Percentiles rank a stretch among this genome's conserved stretches.
Conservation (phyloP, 129 eudicot genomes). For the Artemisia tridentata region DNA sequence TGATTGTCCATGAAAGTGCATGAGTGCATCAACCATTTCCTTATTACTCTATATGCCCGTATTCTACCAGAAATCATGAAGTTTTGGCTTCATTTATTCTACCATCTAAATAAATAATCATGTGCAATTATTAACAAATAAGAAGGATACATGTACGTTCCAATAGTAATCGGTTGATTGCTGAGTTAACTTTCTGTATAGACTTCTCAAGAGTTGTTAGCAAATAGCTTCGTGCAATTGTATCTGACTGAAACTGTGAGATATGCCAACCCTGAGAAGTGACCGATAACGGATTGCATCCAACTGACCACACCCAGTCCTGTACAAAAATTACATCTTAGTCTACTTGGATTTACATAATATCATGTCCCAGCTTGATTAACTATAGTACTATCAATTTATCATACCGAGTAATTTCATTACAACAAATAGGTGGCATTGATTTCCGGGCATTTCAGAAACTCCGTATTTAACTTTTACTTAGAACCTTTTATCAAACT, state of each 20-base stretch:
- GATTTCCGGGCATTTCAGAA: neutral
- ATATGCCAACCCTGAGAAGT: conserved; percentile 89
- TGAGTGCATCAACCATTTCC: no score
- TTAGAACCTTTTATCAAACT: no score
- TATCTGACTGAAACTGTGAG: conserved; percentile 77
- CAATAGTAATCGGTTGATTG: conserved; percentile 60
- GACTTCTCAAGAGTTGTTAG: conserved; percentile 94
- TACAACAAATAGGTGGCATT: neutral
- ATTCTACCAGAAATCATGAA: neutral
- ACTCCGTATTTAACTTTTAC: no score
- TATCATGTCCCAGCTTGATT: no score
- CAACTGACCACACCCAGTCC: conserved; percentile 99
- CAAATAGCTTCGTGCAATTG: conserved; percentile 88
- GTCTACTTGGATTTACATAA: conserved; percentile 2
- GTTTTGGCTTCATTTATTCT: neutral
- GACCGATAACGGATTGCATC: conserved; percentile 81
- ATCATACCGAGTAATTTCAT: no score
- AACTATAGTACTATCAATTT: no score
- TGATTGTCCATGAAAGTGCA: no score
- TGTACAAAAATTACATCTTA: conserved; percentile 32
- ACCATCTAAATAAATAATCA: neutral
- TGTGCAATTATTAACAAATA: conserved; percentile 12
- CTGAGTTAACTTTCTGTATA: conserved; percentile 82
- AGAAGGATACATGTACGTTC: conserved; percentile 94
- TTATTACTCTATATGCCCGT: no score